Percentiles rank a stretch among this genome's conserved stretches.
phyloP scores from a whole-genome alignment of 805 yeast genomes.

The Middelhovenomyces tepae region DNA sequence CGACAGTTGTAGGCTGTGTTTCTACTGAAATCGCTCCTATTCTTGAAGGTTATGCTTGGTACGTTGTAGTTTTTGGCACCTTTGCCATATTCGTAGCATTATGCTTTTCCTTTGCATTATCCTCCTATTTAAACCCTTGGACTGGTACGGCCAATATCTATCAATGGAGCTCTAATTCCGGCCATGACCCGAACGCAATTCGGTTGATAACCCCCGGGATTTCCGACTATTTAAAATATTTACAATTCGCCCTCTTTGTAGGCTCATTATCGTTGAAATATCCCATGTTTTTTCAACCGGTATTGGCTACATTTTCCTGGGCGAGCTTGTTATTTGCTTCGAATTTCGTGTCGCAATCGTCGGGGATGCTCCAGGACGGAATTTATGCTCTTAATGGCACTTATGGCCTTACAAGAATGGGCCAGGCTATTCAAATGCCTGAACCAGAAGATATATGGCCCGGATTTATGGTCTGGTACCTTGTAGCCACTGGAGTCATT shows the following conservation, averaged over 20 bases:
- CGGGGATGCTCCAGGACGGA: conserved; percentile 7
- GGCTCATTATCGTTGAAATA: conserved; percentile 46
- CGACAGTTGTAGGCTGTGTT: conserved; percentile 38
- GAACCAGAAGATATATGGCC: conserved; percentile 27
- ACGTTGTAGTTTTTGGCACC: conserved; percentile 28
- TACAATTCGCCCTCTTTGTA: conserved; percentile 52
- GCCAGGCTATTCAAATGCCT: conserved; percentile 17
- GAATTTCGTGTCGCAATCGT: conserved; percentile 11
- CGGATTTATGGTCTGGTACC: conserved; percentile 25
- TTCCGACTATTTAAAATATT: conserved; percentile 40
- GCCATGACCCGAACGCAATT: conserved; percentile 46
- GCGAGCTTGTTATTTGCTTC: conserved; percentile 37
- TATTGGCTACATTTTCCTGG: conserved; percentile 46
- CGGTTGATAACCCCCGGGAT: conserved; percentile 46
- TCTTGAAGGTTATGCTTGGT: conserved; percentile 31
- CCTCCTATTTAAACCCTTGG: conserved; percentile 44
- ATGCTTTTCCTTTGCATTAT: conserved; percentile 27
- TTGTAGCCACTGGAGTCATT: conserved; percentile 18
- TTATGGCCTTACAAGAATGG: conserved; percentile 20
- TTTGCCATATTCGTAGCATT: conserved; percentile 34
- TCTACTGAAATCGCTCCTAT: conserved; percentile 42
- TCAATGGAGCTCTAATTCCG: conserved; percentile 46
- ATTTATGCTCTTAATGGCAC: conserved; percentile 8
- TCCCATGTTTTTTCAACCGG: conserved; percentile 57
- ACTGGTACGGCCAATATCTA: conserved; percentile 44